Percentiles rank a stretch among this genome's conserved stretches.
These are phyloP conservation scores for Pulveroboletus sp. DNA, from an alignment of 768 basidiomycete species.

Conservation along the genomic window DNA sequence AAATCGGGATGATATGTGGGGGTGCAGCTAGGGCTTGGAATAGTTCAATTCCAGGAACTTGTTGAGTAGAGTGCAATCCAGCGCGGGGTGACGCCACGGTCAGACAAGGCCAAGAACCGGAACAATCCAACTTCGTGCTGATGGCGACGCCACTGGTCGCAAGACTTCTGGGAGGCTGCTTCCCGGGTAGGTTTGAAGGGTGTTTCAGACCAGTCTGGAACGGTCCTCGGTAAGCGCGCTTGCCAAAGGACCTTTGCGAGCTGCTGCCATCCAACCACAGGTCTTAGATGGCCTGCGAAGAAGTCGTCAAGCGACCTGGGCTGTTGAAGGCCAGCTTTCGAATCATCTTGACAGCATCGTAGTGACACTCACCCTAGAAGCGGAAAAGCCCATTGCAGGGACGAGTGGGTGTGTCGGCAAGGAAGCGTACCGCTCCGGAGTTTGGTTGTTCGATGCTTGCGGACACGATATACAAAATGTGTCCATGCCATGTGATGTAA, in stretches of 20 bases:
- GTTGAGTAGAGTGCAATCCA: background rate
- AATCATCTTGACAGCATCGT: background rate
- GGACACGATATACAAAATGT: background rate
- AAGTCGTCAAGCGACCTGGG: too few relatives aligned
- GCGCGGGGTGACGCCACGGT: background rate
- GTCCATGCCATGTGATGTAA: background rate
- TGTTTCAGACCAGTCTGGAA: background rate
- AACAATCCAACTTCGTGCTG: background rate
- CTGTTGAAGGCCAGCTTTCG: background rate
- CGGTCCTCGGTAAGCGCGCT: too few relatives aligned
- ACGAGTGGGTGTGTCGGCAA: background rate
- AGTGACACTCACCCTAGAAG: background rate
- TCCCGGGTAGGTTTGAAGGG: background rate
- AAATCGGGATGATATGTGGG: background rate
- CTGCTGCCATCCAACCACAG: too few relatives aligned
- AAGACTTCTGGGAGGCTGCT: background rate
- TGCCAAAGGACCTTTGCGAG: too few relatives aligned
- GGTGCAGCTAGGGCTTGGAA: too few relatives aligned
- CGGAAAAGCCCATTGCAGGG: background rate
- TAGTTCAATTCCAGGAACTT: background rate
- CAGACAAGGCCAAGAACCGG: background rate
- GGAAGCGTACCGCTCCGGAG: too few relatives aligned
- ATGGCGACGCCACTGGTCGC: background rate
- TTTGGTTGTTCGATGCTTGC: background rate
- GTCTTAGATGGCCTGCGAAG: too few relatives aligned